phyloP scores from a whole-genome alignment of 805 yeast species.

The Saturnispora zaruensis region DNA sequence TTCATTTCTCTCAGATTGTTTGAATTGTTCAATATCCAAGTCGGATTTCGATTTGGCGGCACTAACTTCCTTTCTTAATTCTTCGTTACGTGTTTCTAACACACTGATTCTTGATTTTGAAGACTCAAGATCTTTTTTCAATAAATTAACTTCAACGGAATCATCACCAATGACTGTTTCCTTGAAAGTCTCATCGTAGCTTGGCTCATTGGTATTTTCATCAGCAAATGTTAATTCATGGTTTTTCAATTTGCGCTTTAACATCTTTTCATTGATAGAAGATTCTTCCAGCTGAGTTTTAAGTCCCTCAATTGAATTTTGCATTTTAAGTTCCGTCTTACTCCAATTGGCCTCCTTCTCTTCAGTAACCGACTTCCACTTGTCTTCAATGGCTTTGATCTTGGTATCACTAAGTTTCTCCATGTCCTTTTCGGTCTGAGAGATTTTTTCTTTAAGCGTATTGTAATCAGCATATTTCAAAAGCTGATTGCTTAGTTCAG shows the following conservation, averaged over 20 bases:
- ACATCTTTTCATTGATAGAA: constrained; percentile 54
- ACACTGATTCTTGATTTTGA: constrained; percentile 60
- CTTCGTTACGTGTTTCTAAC: constrained; percentile 71
- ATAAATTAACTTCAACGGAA: constrained; percentile 33
- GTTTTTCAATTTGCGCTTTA: constrained; percentile 47
- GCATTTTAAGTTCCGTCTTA: constrained; percentile 43
- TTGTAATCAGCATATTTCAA: constrained; percentile 71
- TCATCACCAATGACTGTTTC: constrained; percentile 20
- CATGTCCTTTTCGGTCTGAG: constrained; percentile 51
- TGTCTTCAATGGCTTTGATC: constrained; percentile 65
- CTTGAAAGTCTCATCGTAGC: constrained; percentile 18
- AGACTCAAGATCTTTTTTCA: constrained; percentile 67
- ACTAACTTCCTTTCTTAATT: constrained; percentile 57
- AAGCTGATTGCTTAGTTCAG: constrained; percentile 46
- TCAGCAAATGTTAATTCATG: constrained; percentile 35
- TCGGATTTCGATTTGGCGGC: constrained; percentile 38
- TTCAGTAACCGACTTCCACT: constrained; percentile 54
- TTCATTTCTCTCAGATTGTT: constrained; percentile 37
- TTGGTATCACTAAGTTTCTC: constrained; percentile 46
- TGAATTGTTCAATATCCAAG: constrained; percentile 35
- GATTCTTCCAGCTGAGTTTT: constrained; percentile 55
- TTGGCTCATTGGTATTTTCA: constrained; percentile 21
- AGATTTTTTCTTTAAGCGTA: constrained; percentile 52
- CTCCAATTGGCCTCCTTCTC: constrained; percentile 69
- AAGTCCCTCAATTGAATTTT: constrained; percentile 42